Percentiles rank a stretch among this genome's conserved stretches.
Conservation (phyloP, 2,329 filamentous ascomycete species). For the Colletotrichum ledebouriae region DNA sequence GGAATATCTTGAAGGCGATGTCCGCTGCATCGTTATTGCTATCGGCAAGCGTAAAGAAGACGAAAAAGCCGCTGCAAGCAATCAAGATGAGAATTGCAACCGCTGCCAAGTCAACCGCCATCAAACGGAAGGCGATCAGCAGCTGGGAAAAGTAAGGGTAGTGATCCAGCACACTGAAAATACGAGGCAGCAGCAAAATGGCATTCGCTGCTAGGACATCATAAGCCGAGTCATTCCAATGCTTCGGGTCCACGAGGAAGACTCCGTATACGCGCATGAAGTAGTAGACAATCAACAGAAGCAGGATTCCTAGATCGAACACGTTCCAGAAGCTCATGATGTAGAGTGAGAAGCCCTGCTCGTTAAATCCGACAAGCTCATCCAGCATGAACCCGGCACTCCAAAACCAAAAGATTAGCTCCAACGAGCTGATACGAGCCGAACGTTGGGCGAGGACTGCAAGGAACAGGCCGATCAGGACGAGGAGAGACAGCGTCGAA, state of each 20-base stretch:
- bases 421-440: slow-evolving; percentile 83
- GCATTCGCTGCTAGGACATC: slow-evolving; percentile 94
- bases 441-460: slow-evolving; percentile 84
- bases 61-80: slow-evolving; percentile 93
- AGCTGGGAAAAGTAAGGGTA: slow-evolving; percentile 97
- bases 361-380: slow-evolving; percentile 94
- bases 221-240: slow-evolving; percentile 87
- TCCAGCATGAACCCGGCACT: slow-evolving; percentile 97
- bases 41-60: slow-evolving; percentile 89
- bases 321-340: slow-evolving; percentile 99
- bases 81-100: slow-evolving; percentile 88
- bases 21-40: slow-evolving; percentile 77
- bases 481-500: slow-evolving; percentile 87
- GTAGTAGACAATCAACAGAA: slow-evolving; percentile 90
- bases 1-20: slow-evolving; percentile 92
- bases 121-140: slow-evolving; percentile 92
- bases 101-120: slow-evolving; percentile 90
- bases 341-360: slow-evolving; percentile 95
- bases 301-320: slow-evolving; percentile 90
- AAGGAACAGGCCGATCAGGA: slow-evolving; percentile 87
- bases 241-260: slow-evolving; percentile 80
- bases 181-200: slow-evolving; percentile 87
- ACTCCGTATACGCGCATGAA: slow-evolving; percentile 90
- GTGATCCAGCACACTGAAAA: slow-evolving; percentile 94
- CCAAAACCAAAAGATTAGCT: slow-evolving; percentile 97